Base-by-base conservation (phyloP, 805 yeast species). In the Metschnikowia sp. region DNA sequence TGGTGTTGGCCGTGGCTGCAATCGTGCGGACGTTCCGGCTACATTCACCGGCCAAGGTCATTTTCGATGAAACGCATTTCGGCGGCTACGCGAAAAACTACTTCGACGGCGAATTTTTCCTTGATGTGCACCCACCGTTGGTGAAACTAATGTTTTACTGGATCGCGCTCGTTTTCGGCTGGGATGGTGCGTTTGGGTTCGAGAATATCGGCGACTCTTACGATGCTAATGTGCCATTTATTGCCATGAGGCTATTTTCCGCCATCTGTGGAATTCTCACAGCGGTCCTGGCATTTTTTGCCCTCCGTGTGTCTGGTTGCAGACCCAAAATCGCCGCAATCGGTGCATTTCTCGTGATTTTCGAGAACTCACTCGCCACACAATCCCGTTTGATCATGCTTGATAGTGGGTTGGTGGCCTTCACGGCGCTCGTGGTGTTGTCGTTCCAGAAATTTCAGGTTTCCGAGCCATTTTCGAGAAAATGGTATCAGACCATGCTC, bases 111-210 rank as follows among this genome's bases (percentile, higher is more conserved):
- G 71, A 76, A 36, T 84, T 80, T 61, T 84, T 83, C 64, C 70
- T 84, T 56, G 90, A 84, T 57, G 83, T 83, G 28, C 85, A 84
- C 53, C 91, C 92, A 10, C 91, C 92, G 4, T 66, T 86, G 43
- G 83, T 78, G 34, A 82, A 83, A 54, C 65, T 86, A 64, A 62
- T 82, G 10, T 82, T 75, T 56, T 81, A 79, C 30, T 71, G 76
- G 45, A 68, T 83, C 8, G 83, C 83, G 2, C 64, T 69, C 50
- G 34, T 79, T 13, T 72, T 72, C 32, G 83, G 84, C 4, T 82
- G 76, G 66, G 72, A 80, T 52, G 87, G 73, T 11, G 49, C 60
- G 36, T 63, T 61, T 45, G 56, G 44, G n/a, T 66, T 64, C 40
- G 48, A 70, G 18, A 63, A 64, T 46, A 78, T 81, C 41, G 85